A percentile compares a stretch with the other conserved stretches of the same genome.
Conservation (phyloP, 495 filamentous ascomycete genomes). For the Xylaria intraflava region DNA sequence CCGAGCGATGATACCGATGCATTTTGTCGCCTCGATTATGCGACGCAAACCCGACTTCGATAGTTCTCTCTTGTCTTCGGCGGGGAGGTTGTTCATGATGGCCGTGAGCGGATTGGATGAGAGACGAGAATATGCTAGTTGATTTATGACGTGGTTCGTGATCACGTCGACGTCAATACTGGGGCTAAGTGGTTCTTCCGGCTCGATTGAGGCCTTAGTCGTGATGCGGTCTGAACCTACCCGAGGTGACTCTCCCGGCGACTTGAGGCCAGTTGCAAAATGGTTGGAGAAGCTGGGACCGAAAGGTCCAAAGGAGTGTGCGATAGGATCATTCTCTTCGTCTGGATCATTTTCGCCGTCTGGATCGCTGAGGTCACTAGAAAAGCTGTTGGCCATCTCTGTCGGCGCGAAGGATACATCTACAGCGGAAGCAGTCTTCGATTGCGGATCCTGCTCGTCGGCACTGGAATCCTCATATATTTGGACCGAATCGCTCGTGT, state of each 20-base stretch:
- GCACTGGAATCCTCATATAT: slow-evolving; percentile 54
- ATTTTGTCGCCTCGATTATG: slow-evolving; percentile 64
- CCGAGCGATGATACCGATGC: slow-evolving; percentile 79
- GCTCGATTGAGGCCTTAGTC: slow-evolving; percentile 21
- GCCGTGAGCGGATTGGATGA: slow-evolving; percentile 88
- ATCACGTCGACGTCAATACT: slow-evolving; percentile 32
- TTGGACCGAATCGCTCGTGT: slow-evolving; percentile 33
- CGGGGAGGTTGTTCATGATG: slow-evolving; percentile 76
- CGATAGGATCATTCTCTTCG: slow-evolving; percentile 87
- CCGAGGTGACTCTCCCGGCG: slow-evolving; percentile 43
- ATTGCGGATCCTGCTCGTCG: slow-evolving; percentile 40
- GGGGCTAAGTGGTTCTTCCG: slow-evolving; percentile 16
- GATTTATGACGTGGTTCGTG: slow-evolving; percentile 81
- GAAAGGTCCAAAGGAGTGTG: slow-evolving; percentile 84
- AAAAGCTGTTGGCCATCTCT: slow-evolving; percentile 38
- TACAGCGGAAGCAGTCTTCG: slow-evolving; percentile 9
- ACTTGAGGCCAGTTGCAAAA: slow-evolving; percentile 60
- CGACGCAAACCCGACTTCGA: slow-evolving; percentile 56
- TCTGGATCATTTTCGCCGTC: slow-evolving; percentile 69
- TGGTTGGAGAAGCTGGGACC: slow-evolving; percentile 74
- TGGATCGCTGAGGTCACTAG: slow-evolving; percentile 56
- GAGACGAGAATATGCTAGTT: slow-evolving; percentile 90
- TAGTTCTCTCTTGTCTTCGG: slow-evolving; percentile 51
- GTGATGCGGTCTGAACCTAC: slow-evolving; percentile 21
- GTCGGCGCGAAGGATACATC: slow-evolving; percentile 27